Base-by-base conservation (phyloP, 306 rosid species). In the Amphicarpaea edgeworthii region DNA sequence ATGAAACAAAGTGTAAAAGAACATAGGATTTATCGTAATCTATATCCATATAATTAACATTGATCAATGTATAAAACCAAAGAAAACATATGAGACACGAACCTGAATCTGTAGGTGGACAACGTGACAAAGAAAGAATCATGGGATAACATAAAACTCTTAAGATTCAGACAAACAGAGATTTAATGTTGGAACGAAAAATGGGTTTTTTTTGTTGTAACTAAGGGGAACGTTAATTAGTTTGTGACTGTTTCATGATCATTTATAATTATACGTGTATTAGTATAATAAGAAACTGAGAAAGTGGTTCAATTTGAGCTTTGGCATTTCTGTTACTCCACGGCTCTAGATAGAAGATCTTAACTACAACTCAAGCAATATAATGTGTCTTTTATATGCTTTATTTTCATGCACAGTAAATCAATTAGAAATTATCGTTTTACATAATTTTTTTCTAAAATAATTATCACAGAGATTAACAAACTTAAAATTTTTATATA, bases 101-200 rank as follows among this genome's bases (percentile, higher is more conserved):
- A 89, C 85, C 89, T 81, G 59, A 53, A 58, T 71, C 5, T 28
- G 86, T 12, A 11, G 64, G 41, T 42, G 51, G 59, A 59, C 59
- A 78, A 66, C n/a, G 57, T 72, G 62, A 78, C 51, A 40, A 54
- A 11, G 49, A 40, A 54, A 11, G 49, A 77, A 61, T 81, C 24
- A 54, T 15, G 20, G 28, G 40, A 75, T 16, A 63, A 32, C 14
- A 41, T 12, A 26, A 37, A 55, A 50, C 4, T 45, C 23, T 24
- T 24, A 8, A 6, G 73, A 77, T 78, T 86, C 19, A 21, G 12
- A 38, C 32, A 28, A 5, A 28, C 55, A 72, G 81, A 77, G 81
- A 84, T 17, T 37, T 37, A 37, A 63, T 17, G 74, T 41, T 47
- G 2, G 28, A 47, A 19, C 12, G 8, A 53, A 12, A 19, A 30